phyloP scores from a whole-genome alignment of 177 flowering plant genomes.

The Vitis hybrid region DNA sequence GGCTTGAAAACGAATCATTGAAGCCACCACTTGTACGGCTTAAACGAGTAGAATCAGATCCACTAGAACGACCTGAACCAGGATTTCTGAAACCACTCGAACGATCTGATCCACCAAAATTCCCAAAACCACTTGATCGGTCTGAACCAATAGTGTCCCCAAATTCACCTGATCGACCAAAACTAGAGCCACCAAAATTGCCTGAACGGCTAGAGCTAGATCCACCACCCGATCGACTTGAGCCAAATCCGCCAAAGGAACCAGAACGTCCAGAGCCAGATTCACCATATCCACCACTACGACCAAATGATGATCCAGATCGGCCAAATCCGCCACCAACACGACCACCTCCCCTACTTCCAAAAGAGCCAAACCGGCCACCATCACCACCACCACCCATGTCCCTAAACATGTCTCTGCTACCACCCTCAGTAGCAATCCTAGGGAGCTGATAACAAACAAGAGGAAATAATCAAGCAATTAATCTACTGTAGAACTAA shows the following conservation, averaged over 20 bases:
- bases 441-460: slow-evolving; percentile 55
- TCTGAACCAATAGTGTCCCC: slow-evolving; percentile 23
- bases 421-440: slow-evolving; percentile 45
- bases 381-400: slow-evolving; percentile 32
- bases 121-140: slow-evolving; percentile 32
- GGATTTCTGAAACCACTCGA: slow-evolving; percentile 32
- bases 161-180: slow-evolving; percentile 35
- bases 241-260: slow-evolving; percentile 18
- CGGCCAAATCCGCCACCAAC: slow-evolving; percentile 21
- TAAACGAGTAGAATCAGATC: slow-evolving; percentile 23
- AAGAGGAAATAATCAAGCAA: background rate
- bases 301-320: slow-evolving; percentile 15
- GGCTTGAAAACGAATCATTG: slow-evolving; percentile 14
- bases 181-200: slow-evolving; percentile 24
- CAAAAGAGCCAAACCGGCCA: slow-evolving; percentile 36
- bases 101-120: slow-evolving; percentile 23
- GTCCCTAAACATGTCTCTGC: slow-evolving; percentile 37
- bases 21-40: slow-evolving; percentile 21
- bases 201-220: slow-evolving; percentile 20
- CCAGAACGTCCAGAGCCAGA: slow-evolving; percentile 42
- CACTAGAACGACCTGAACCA: slow-evolving; percentile 34
- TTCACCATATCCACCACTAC: slow-evolving; percentile 28
- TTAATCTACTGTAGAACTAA: background rate
- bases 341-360: slow-evolving; percentile 31
- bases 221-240: slow-evolving; percentile 33